Evolutionary conservation across 371 early-diverging fungal species (phyloP).

Genomic region (Dentiscutata heterogama): DNA sequence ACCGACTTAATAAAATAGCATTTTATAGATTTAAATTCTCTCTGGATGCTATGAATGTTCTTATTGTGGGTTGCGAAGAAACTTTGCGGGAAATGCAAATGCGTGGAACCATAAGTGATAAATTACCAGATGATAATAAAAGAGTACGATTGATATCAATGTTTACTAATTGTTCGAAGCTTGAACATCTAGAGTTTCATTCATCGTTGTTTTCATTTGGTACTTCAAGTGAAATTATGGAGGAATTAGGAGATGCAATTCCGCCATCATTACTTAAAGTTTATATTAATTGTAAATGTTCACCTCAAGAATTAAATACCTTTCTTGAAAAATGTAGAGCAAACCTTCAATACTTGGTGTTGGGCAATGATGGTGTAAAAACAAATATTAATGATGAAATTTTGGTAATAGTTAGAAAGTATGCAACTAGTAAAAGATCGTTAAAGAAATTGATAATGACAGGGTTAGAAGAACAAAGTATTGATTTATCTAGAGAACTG

Average conservation of each 20-base stretch:
- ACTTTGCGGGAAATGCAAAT: not conserved
- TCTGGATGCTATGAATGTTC: not conserved
- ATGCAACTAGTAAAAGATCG: not conserved
- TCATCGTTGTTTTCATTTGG: not conserved
- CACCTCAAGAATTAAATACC: not conserved
- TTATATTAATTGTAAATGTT: not conserved
- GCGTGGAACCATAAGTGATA: not conserved
- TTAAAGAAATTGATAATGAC: not conserved
- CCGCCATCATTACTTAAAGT: not conserved
- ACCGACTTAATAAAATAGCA: not conserved
- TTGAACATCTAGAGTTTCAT: not conserved
- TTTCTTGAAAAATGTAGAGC: not conserved
- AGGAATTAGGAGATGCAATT: not conserved
- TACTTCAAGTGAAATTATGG: not conserved
- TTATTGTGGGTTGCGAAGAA: not conserved
- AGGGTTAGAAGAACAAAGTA: not conserved
- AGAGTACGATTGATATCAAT: not conserved
- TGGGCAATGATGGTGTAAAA: not conserved
- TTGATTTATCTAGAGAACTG: too few species aligned
- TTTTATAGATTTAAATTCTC: not conserved
- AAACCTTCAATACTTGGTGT: not conserved
- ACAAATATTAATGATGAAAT: not conserved
- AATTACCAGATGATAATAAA: not conserved
- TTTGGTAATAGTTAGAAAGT: not conserved
- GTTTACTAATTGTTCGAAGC: not conserved